phyloP scores from a whole-genome alignment of 352 stramenopile species.

The Phytophthora vignae region DNA sequence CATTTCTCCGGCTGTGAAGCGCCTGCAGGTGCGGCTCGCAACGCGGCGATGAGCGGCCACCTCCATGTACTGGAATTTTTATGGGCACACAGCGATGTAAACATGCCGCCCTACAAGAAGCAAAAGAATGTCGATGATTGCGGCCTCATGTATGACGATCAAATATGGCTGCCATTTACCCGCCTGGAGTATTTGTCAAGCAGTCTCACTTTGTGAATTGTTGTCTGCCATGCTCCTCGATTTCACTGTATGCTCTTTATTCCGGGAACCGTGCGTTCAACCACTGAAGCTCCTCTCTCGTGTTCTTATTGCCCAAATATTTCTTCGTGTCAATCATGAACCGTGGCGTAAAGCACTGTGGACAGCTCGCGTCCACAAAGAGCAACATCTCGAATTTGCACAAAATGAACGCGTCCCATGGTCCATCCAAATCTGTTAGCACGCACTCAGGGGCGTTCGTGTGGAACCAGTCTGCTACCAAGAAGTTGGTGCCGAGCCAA shows the following conservation, averaged over 20 bases:
- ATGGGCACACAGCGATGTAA: not conserved
- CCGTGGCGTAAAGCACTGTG: not conserved
- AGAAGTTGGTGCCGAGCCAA: not conserved
- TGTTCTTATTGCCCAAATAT: not conserved
- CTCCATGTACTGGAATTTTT: not conserved
- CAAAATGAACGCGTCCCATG: not conserved
- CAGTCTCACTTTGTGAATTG: too few species aligned
- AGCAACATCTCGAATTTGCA: not conserved
- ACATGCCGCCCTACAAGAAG: not conserved
- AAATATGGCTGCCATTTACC: too few species aligned
- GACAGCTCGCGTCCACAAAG: not conserved
- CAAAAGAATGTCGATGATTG: not conserved
- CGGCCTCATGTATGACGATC: too few species aligned
- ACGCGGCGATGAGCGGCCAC: not conserved
- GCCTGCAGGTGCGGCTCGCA: not conserved
- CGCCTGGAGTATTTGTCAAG: too few species aligned
- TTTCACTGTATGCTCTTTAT: not conserved
- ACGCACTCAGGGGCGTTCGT: not conserved
- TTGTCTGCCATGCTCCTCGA: too few species aligned
- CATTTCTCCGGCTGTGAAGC: constrained; percentile 9
- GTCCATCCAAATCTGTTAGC: not conserved
- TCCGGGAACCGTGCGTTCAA: not conserved
- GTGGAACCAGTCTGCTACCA: not conserved
- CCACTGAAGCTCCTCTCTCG: not conserved
- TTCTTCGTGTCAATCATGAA: not conserved